Evolutionary conservation across 306 rosid species (phyloP), one percentile per base, ranked within the genome.

Genomic region (Rosa rugosa): DNA sequence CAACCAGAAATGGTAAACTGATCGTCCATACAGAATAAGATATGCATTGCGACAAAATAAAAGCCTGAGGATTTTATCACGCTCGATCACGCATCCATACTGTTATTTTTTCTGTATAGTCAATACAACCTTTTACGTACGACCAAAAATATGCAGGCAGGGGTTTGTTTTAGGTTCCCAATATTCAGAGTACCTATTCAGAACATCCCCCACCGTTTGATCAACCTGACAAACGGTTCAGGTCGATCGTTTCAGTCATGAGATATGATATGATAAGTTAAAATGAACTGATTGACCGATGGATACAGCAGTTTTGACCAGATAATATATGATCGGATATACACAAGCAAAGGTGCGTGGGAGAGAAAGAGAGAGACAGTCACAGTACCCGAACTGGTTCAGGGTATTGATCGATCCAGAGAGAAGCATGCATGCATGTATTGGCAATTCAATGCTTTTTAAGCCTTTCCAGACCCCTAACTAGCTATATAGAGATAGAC

Each of bases 361-460:
- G 63, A 22, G 63, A 22, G 63, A 20, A 20, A 22, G 63, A 8
- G 63, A 8, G 64, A 7, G 5, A 22, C 14, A 3, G 6, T 6
- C 34, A n/a, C 45, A 7, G 45, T 44, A 44, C 11, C 46, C 46
- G 46, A 44, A 44, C 9, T 20, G 23, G 60, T 18, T 54, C 60
- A 57, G 65, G 34, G 31, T 31, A 4, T 34, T 14, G 69, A 60
- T 25, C 67, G 67, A 25, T 12, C 18, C 69, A 64, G 69, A 6
- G 44, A 13, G 10, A 14, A 6, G 70, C 67, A 62, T 72, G 77
- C 78, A 80, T 63, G 78, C 74, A 80, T 63, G 68, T 64, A 77
- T 46, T 77, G 89, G 63, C 90, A 71, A 80, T 87, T 85, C 89
- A 85, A 74, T 73, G 17, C 57, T 53, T 53, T 20, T 5, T 50